Evolutionary conservation across 2,329 filamentous ascomycete species (phyloP), one percentile per base, ranked within the genome.

Genomic region (Penicillium sclerotigenum): DNA sequence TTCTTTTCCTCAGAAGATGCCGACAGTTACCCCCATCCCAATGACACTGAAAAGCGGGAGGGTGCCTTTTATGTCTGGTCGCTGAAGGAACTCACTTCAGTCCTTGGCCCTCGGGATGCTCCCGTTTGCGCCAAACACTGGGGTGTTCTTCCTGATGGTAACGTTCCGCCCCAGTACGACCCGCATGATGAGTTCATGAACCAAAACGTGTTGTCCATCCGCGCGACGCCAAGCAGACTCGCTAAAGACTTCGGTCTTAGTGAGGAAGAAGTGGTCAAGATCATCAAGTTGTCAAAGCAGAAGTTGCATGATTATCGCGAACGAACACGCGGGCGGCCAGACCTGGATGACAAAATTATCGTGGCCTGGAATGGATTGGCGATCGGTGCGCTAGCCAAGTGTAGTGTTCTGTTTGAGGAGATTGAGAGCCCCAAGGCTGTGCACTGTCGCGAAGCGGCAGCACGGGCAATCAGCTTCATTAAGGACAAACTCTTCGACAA

Each of bases 51-150:
- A 52, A 91, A 92, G 79, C 84, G 89, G 33, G 92, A 97, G 73
- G 94, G 94, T 0, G 93, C 92, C 0, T 97, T 90, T 71, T 97
- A 97, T 66, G 84, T 97, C 3, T 99, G 93, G 93, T 96, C 92
- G 0, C 78, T 88, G 49, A 88, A 91, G 49, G 92, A 97, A 69
- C 88, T 97, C 57, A 87, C 91, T 58, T 82, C 85, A 11, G 84
- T 95, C 2, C 80, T 97, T 1, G 85, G 85, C 2, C 79, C 83
- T 3, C 81, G 86, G 38, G 85, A 89, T 56, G 87, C 87, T 22
- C 83, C 87, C 3, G 83, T 96, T 16, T 86, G 90, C 29, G 90
- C 91, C 0, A 85, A 85, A 5, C 90, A 96, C 73, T 97, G 90
- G 85, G 89, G 90, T 57, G 87, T 97, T 14, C 83, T 84, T 31